Conservation (phyloP, 805 yeast species). For the Isabelozyma gotoi region DNA sequence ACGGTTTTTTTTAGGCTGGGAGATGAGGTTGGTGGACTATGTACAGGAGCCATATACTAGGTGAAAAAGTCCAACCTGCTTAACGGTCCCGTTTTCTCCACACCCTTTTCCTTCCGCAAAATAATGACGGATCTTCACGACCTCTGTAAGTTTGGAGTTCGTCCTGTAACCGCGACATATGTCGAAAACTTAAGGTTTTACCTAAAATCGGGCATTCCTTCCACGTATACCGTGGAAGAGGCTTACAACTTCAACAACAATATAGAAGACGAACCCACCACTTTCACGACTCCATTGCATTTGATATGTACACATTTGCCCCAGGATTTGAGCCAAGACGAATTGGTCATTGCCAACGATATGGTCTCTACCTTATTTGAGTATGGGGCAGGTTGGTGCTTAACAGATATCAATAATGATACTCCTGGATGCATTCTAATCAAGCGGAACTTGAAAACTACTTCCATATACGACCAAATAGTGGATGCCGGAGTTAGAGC, state of each 20-base stretch:
- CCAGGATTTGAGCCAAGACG: slow-evolving; percentile 46
- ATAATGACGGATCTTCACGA: slow-evolving; percentile 82
- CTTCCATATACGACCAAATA: slow-evolving; percentile 45
- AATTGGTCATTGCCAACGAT: slow-evolving; percentile 37
- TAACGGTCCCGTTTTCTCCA: not conserved
- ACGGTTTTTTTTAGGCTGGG: too few species aligned
- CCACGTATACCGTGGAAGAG: slow-evolving; percentile 81
- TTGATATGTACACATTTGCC: slow-evolving; percentile 56
- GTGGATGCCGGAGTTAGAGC: slow-evolving; percentile 91
- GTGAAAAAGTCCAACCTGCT: not conserved
- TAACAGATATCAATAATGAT: slow-evolving; percentile 65
- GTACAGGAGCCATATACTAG: not conserved
- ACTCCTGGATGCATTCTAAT: slow-evolving; percentile 84
- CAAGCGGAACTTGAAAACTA: slow-evolving; percentile 44
- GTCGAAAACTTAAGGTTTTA: slow-evolving; percentile 44
- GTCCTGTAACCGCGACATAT: slow-evolving; percentile 54
- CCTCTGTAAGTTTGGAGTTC: slow-evolving; percentile 45
- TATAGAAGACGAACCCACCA: slow-evolving; percentile 29
- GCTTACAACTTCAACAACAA: slow-evolving; percentile 55
- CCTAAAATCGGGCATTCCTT: slow-evolving; percentile 68
- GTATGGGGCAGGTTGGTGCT: slow-evolving; percentile 92
- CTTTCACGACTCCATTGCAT: slow-evolving; percentile 78
- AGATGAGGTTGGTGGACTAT: too few species aligned
- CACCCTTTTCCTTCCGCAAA: not conserved
- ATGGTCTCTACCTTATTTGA: slow-evolving; percentile 70